These are phyloP conservation scores for Ceratocystis variospora DNA, from an alignment of 2,329 filamentous ascomycete species.

Conservation along the genomic window DNA sequence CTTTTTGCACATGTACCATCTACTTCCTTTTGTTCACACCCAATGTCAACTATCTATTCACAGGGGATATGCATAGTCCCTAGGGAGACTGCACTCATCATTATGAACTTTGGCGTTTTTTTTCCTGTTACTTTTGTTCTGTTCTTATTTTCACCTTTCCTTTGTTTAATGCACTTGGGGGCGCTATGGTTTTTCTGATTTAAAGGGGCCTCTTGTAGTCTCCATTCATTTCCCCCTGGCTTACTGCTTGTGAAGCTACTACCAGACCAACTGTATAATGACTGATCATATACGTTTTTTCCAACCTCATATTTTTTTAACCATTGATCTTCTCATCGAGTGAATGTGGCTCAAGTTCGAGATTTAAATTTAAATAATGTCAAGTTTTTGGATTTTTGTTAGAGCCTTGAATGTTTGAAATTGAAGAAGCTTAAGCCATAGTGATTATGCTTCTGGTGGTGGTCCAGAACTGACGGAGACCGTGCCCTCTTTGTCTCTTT, in stretches of 20 bases:
- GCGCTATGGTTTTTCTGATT: not conserved
- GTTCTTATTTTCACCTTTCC: not conserved
- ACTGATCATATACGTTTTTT: not conserved
- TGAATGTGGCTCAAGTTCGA: not conserved
- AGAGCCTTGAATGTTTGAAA: not conserved
- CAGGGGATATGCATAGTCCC: conserved; percentile 9
- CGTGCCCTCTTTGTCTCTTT: not conserved
- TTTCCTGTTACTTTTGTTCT: not conserved
- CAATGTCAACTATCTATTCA: not conserved
- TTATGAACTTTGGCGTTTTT: not conserved
- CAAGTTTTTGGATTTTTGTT: not conserved
- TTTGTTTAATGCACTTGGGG: not conserved
- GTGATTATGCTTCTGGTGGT: not conserved
- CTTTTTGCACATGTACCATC: not conserved
- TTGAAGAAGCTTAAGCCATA: not conserved
- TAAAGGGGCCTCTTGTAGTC: not conserved
- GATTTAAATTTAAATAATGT: not conserved
- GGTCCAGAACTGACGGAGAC: not conserved
- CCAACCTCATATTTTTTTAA: not conserved
- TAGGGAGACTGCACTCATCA: not conserved
- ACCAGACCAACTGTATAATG: conserved; percentile 2
- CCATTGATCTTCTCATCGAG: not conserved
- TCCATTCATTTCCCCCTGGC: not conserved
- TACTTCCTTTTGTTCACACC: not conserved
- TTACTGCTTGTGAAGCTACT: not conserved